phyloP scores from a whole-genome alignment of 2,329 filamentous ascomycete genomes.

The Ustulina deusta region DNA sequence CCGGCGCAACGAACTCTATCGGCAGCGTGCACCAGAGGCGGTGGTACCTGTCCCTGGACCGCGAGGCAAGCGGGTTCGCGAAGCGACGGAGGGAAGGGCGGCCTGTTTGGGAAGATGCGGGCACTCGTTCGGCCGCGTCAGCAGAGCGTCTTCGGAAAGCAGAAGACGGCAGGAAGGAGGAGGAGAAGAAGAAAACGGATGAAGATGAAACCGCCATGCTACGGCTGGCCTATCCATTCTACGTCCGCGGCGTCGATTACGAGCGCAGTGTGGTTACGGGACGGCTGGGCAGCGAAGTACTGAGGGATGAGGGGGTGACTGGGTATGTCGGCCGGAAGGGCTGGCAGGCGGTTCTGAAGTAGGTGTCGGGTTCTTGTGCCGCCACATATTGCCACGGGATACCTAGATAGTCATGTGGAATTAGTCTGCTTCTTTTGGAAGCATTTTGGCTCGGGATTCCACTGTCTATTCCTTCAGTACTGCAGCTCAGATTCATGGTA shows the following conservation, averaged over 20 bases:
- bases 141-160: constrained; percentile 19
- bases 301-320: constrained; percentile 70
- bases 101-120: constrained; percentile 43
- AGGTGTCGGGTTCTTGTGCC: not conserved
- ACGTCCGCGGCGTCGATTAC: constrained; percentile 68
- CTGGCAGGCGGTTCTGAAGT: constrained; percentile 65
- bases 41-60: constrained; percentile 75
- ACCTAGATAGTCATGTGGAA: not conserved
- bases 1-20: constrained; percentile 73
- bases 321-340: constrained; percentile 69
- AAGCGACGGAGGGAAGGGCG: constrained; percentile 47
- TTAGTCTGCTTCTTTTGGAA: not conserved
- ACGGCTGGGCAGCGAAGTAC: constrained; percentile 67
- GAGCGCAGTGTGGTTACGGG: constrained; percentile 77
- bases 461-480: not conserved
- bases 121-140: not conserved
- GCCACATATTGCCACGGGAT: not conserved
- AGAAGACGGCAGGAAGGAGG: constrained; percentile 19
- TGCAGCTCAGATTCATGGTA: not conserved
- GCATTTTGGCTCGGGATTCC: not conserved
- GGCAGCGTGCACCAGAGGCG: constrained; percentile 74
- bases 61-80: constrained; percentile 68
- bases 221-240: constrained; percentile 66
- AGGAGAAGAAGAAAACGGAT: constrained; percentile 11
- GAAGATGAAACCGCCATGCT: constrained; percentile 1